A percentile compares a stretch with the other conserved stretches of the same genome.
phyloP scores from a whole-genome alignment of 768 basidiomycete species.

The Leccinellum albellum region DNA sequence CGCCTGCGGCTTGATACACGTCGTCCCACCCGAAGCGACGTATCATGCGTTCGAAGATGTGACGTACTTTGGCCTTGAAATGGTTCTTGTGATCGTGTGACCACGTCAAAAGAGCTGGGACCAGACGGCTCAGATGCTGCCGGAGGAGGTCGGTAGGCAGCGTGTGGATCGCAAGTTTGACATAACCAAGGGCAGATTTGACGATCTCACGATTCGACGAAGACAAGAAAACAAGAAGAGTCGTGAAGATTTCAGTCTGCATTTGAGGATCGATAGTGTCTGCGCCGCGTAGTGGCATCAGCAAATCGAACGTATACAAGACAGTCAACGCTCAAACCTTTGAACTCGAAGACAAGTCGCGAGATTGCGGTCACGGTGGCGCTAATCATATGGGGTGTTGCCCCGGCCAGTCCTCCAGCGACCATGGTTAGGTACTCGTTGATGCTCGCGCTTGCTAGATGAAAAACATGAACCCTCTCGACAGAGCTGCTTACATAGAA shows the following conservation, averaged over 20 bases:
- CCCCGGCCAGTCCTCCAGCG: conserved; percentile 89
- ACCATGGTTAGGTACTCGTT: conserved; percentile 97
- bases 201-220: conserved; percentile 97
- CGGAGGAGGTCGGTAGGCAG: conserved; percentile 66
- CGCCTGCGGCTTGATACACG: conserved; percentile 67
- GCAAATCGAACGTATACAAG: background rate
- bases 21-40: conserved; percentile 86
- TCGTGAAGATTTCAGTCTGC: conserved; percentile 80
- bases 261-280: conserved; percentile 68
- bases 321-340: conserved; percentile 45
- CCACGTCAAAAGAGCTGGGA: conserved; percentile 85
- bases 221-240: conserved; percentile 84
- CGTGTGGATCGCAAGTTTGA: conserved; percentile 90
- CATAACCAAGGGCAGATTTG: conserved; percentile 91
- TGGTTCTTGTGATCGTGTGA: conserved; percentile 99
- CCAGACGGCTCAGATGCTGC: conserved; percentile 73
- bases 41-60: conserved; percentile 95
- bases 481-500: background rate
- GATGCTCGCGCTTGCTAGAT: conserved; percentile 62
- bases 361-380: conserved; percentile 94
- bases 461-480: conserved; percentile 9
- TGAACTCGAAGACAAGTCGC: conserved; percentile 93
- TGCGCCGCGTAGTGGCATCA: conserved; percentile 26
- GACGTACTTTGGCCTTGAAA: conserved; percentile 94
- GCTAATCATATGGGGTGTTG: conserved; percentile 96